A percentile compares a stretch with the other conserved stretches of the same genome.
Evolutionary conservation across 2,329 filamentous ascomycete species (phyloP).

Genomic region (Thelonectria olida): DNA sequence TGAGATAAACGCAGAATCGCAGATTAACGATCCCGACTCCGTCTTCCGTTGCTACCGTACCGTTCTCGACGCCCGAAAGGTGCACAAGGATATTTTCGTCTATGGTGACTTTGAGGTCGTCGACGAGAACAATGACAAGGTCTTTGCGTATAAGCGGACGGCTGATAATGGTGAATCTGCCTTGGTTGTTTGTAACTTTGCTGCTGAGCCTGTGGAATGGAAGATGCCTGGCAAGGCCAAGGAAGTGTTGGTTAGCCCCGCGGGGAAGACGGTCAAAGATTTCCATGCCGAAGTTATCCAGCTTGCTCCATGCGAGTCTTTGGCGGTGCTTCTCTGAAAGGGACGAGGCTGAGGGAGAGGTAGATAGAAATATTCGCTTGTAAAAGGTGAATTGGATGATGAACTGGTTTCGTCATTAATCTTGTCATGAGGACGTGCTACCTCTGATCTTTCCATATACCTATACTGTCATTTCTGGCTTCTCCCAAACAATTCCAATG

Average conservation of each 20-base stretch:
- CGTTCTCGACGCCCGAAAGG: conserved; percentile 68
- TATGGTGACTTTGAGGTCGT: conserved; percentile 65
- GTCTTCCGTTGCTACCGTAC: conserved; percentile 70
- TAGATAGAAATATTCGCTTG: neutral
- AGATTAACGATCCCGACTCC: conserved; percentile 58
- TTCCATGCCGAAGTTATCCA: conserved; percentile 39
- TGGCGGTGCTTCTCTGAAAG: conserved; percentile 44
- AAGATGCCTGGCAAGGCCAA: conserved; percentile 36
- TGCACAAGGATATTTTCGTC: conserved; percentile 69
- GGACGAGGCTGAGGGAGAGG: neutral
- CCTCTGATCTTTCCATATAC: neutral
- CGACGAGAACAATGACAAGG: conserved; percentile 46
- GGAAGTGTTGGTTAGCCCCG: conserved; percentile 48
- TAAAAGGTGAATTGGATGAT: neutral
- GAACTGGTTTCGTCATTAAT: neutral
- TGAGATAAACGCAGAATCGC: conserved; percentile 68
- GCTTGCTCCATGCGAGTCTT: conserved; percentile 49
- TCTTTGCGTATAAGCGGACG: conserved; percentile 51
- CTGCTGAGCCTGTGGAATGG: conserved; percentile 45
- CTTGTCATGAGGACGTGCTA: neutral
- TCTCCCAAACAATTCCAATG: neutral
- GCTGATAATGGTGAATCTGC: conserved; percentile 44
- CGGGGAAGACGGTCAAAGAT: conserved; percentile 40
- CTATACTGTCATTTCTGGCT: neutral
- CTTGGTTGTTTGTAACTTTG: conserved; percentile 52